A percentile compares a stretch with the other conserved stretches of the same genome.
phyloP scores from a whole-genome alignment of 1,284 basidiomycete genomes.

The Tranzscheliella williamsii region DNA sequence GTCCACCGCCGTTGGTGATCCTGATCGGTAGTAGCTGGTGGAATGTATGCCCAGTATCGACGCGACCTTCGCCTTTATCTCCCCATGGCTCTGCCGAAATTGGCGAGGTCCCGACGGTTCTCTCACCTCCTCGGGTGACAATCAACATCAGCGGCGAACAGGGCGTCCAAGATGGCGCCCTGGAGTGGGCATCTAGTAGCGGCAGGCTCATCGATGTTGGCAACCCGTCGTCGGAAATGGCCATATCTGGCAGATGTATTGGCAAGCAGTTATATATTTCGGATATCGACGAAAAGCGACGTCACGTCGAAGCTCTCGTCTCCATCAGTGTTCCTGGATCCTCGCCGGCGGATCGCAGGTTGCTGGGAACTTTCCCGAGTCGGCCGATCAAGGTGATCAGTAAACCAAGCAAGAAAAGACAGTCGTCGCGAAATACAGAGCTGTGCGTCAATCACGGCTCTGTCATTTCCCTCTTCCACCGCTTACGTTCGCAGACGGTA shows the following conservation, averaged over 20 bases:
- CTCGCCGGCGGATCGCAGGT: conserved; percentile 68
- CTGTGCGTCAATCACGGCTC: conserved; percentile 93
- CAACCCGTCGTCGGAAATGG: conserved; percentile 63
- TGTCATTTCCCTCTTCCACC: conserved; percentile 91
- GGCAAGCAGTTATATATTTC: conserved; percentile 89
- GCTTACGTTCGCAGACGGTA: conserved; percentile 73
- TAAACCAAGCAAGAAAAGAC: conserved; percentile 77
- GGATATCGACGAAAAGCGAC: conserved; percentile 66
- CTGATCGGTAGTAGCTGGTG: conserved; percentile 96
- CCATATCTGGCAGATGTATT: conserved; percentile 72
- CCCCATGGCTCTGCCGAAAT: conserved; percentile 6
- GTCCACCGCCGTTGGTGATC: conserved; percentile 91
- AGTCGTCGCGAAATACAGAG: conserved; percentile 80
- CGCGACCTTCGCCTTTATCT: conserved; percentile 57
- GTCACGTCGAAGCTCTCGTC: conserved; percentile 50
- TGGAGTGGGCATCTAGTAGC: conserved; percentile 80
- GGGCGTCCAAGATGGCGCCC: conserved; percentile 75
- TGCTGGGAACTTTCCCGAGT: conserved; percentile 77
- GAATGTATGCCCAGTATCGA: conserved; percentile 62
- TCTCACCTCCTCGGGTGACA: conserved; percentile 78
- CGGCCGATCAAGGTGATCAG: conserved; percentile 93
- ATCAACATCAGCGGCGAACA: conserved; percentile 90
- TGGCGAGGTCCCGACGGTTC: conserved; percentile 65
- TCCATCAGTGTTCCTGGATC: conserved; percentile 75
- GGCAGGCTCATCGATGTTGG: conserved; percentile 80